Conservation (phyloP, 1,284 basidiomycete species). For the Papiliotrema fonsecae region DNA sequence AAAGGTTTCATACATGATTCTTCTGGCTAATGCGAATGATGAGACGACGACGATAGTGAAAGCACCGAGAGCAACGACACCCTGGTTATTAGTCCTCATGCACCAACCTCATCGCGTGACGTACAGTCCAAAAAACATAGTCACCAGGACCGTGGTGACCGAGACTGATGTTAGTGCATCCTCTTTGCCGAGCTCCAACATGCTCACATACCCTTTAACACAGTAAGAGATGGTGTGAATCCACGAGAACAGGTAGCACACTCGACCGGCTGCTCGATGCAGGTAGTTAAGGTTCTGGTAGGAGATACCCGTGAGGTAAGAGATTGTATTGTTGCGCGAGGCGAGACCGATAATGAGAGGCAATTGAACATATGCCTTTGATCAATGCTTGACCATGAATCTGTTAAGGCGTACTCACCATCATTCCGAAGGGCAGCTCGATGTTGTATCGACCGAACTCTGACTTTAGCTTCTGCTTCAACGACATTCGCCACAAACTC, state of each 20-base stretch:
- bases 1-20: constrained; percentile 53
- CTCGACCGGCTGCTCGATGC: constrained; percentile 33
- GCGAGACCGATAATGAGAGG: constrained; percentile 61
- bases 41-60: constrained; percentile 49
- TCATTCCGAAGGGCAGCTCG: constrained; percentile 3
- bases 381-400: not conserved
- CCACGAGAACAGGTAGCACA: constrained; percentile 30
- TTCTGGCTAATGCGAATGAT: constrained; percentile 49
- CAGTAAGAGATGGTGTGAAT: constrained; percentile 28
- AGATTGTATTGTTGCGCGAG: constrained; percentile 61
- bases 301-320: constrained; percentile 57
- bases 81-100: constrained; percentile 16
- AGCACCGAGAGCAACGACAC: constrained; percentile 46
- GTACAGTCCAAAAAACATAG: not conserved
- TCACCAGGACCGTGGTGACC: constrained; percentile 7
- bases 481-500: not conserved
- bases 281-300: constrained; percentile 54
- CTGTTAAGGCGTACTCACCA: not conserved
- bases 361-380: constrained; percentile 47
- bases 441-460: not conserved
- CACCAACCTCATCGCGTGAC: not conserved
- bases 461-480: not conserved
- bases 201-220: constrained; percentile 2
- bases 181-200: not conserved
- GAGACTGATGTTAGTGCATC: constrained; percentile 5